Percentiles rank a stretch among this genome's conserved stretches.
Evolutionary conservation across 2,329 filamentous ascomycete species (phyloP).

Genomic region (Penicillium sp.): DNA sequence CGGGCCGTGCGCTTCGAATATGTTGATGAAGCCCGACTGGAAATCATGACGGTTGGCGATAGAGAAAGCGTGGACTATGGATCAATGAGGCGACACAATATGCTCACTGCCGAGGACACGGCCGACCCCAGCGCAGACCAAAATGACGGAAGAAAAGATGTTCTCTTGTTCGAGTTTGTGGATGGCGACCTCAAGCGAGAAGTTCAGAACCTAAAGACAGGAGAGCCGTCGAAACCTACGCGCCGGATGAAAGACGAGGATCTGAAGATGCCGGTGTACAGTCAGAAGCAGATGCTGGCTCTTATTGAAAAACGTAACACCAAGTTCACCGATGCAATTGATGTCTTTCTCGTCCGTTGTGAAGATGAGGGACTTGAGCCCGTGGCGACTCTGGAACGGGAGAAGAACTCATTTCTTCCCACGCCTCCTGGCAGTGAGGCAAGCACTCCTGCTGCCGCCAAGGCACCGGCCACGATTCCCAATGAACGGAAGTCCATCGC

Average conservation of each 20-base stretch:
- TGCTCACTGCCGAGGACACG: constrained; percentile 19
- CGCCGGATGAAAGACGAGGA: constrained; percentile 74
- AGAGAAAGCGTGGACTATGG: constrained; percentile 63
- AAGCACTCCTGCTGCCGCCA: constrained; percentile 46
- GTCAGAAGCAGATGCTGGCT: constrained; percentile 86
- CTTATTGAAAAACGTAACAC: constrained; percentile 87
- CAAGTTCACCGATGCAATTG: constrained; percentile 78
- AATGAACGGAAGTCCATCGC: constrained; percentile 76
- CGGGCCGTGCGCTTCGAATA: constrained; percentile 80
- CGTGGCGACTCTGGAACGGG: constrained; percentile 62
- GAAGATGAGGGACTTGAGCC: constrained; percentile 65
- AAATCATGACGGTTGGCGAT: constrained; percentile 69
- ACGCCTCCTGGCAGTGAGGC: constrained; percentile 49
- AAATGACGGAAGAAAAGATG: constrained; percentile 56
- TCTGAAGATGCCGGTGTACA: constrained; percentile 87
- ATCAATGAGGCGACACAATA: constrained; percentile 54
- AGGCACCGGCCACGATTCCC: constrained; percentile 72
- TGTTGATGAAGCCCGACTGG: constrained; percentile 79
- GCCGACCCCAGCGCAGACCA: constrained; percentile 33
- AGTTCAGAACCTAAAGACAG: constrained; percentile 70
- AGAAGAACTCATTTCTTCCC: constrained; percentile 66
- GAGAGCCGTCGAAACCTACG: constrained; percentile 68
- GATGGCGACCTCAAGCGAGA: constrained; percentile 88
- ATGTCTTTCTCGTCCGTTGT: constrained; percentile 75
- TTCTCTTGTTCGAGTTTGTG: constrained; percentile 87